Base-by-base conservation (phyloP, 768 basidiomycete species). In the Rhizopogon vulgaris region DNA sequence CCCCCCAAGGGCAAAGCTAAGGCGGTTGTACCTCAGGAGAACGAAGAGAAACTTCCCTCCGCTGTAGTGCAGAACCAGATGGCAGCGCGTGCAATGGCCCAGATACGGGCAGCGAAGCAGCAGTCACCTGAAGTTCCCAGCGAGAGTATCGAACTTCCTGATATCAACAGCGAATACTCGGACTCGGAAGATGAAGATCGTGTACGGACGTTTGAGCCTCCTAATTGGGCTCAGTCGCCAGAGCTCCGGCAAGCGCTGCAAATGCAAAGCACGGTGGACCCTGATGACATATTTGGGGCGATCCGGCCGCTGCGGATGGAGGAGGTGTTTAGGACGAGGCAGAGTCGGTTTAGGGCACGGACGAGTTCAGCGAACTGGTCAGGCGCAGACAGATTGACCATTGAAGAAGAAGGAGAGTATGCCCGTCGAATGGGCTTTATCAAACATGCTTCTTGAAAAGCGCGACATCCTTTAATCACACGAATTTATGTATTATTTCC, bases 361-460 rank as follows among this genome's bases (percentile, higher is more conserved):
- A 90, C 91, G 8, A 94, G 92, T 61, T 94, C 91, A 10, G 95
- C 95, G 32, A 96, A 96, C 65, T 98, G 95, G 95, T 79, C 83
- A 6, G 92, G 91, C n/a, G 71, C 85, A n/a, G 95, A 97, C 70
- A 77, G 83, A 24, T 71, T 98, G 60, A 94, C 91, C 14, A 67
- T 74, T 22, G 83, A 87, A 56, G 95, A 97, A 69, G 85, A 94
- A 69, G 71, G 76, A 52, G 89, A 92, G 56, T 98, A 97, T 65
- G 92, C 86, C 4, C 78, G 78, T 61, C 77, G 89, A 52, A 98
- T 98, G 95, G 94, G 94, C 6, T 97, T 82, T 69, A 78, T 73
- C 65, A 55, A 54, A 18, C 49, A 22, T 11, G 37, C 48, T 25
- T 60, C 59, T 47, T 70, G 61, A 37, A 38, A 41, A 27, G 38